Base-by-base conservation (phyloP, 2,329 filamentous ascomycete genomes). In the Geosmithia putterillii region DNA sequence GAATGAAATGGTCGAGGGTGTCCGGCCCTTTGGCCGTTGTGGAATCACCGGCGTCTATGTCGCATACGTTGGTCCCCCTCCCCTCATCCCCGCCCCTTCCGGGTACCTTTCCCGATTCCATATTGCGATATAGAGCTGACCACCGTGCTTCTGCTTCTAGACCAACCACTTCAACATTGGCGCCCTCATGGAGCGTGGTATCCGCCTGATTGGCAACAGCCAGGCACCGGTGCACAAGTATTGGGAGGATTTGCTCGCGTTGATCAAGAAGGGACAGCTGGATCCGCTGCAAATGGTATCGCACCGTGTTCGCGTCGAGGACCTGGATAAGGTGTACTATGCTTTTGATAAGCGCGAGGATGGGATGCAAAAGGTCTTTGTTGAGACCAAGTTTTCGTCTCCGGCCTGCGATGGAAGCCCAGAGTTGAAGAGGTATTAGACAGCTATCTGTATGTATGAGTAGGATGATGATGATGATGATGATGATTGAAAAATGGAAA, bases 141-240 rank as follows among this genome's bases (percentile, higher is more conserved):
- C 21, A 14, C 18, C 5, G 23, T 3, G 6, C n/a, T n/a, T n/a
- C n/a, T n/a, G n/a, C n/a, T n/a, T n/a, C n/a, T 12, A 81, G 73
- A 86, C 81, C 19, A 88, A 87, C 61, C 82, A 86, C 59, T 86
- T 90, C 69, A 86, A 86, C 62, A 80, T 90, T 51, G 86, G 87
- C 9, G 80, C 84, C 0, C 57, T 94, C 14, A 94, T 94, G 86
- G 79, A 94, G 63, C 79, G 84, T 25, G 86, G 86, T n/a, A 78
- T 94, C 51, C 80, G 84, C 1, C 73, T 94, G 38, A 88, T 79
- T 38, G 76, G 76, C 17, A 78, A 78, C 52, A 75, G 75, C 2
- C 76, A 80, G 52, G 74, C 74, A 0, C 86, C 86, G 0, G 85
- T 94, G 0, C 85, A 90, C 53, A 76, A 81, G 54, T 92, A 94